Evolutionary conservation across 108 stramenopile genomes (phyloP).

Genomic region (Stephanodiscus triporus): DNA sequence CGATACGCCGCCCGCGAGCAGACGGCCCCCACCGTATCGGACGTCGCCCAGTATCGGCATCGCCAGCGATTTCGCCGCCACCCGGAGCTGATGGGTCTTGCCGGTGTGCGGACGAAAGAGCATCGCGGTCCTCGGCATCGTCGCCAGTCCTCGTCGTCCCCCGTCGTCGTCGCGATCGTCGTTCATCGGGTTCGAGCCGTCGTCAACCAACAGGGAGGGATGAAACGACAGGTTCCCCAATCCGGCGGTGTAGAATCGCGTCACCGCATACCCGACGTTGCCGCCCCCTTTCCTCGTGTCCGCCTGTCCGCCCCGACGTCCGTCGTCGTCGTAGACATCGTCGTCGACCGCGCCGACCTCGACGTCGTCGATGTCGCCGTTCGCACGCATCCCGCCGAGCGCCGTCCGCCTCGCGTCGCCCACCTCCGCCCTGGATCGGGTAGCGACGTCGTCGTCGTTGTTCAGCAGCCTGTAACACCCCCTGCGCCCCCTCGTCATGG

Average conservation of each 20-base stretch:
- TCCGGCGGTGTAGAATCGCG: constrained; percentile 76
- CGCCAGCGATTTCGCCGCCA: constrained; percentile 79
- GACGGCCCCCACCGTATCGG: constrained; percentile 61
- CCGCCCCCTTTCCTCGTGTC: not conserved
- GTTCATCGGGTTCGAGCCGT: not conserved
- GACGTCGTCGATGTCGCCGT: not conserved
- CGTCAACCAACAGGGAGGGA: not conserved
- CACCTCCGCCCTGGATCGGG: not conserved
- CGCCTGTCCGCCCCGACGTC: not conserved
- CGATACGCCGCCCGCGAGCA: not conserved
- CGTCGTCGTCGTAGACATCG: not conserved
- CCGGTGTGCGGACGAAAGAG: constrained; percentile 82
- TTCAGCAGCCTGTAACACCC: constrained; percentile 73
- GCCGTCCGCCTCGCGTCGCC: not conserved
- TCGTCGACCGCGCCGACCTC: not conserved
- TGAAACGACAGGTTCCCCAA: constrained; percentile 27
- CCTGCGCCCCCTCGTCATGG: constrained; percentile 67
- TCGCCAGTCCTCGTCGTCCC: not conserved
- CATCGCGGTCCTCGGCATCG: constrained; percentile 55
- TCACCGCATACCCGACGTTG: constrained; percentile 57
- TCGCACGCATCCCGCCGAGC: not conserved
- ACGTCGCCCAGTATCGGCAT: constrained; percentile 75
- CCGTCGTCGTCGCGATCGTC: constrained; percentile 15
- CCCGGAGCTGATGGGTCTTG: constrained; percentile 84
- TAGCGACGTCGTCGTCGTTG: constrained; percentile 9